A percentile compares a stretch with the other conserved stretches of the same genome.
These are phyloP conservation scores for Pestalotiopsis sp. DNA, from an alignment of 2,329 filamentous ascomycete genomes.

Conservation along the genomic window DNA sequence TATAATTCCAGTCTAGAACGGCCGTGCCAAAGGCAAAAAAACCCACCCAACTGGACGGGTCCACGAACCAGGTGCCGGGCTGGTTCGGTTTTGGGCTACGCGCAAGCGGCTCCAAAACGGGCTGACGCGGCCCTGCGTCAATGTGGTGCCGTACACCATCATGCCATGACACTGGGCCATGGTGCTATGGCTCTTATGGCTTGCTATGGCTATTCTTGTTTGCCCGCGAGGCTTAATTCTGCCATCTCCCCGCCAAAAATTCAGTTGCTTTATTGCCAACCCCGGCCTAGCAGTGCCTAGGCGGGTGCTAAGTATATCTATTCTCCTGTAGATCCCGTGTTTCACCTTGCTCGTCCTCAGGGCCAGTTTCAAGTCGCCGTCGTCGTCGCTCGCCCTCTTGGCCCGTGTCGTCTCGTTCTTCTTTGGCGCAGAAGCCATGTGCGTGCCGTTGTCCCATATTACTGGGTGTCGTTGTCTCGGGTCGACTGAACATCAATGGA, in stretches of 20 bases:
- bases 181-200: no score
- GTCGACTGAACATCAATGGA: neutral
- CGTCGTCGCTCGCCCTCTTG: neutral
- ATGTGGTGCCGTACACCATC: neutral
- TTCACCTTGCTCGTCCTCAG: neutral
- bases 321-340: conserved; percentile 5
- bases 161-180: neutral
- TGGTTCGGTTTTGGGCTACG: conserved; percentile 3
- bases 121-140: conserved; percentile 9
- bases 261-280: neutral
- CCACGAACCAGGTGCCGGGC: conserved; percentile 2
- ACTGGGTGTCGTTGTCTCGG: neutral
- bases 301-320: neutral
- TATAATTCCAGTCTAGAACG: neutral
- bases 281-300: neutral
- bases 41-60: neutral
- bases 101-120: neutral
- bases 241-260: neutral
- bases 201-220: conserved; percentile 2
- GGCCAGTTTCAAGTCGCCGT: neutral
- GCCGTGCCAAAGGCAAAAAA: neutral
- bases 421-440: neutral
- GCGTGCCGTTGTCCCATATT: neutral
- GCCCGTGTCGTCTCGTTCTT: neutral
- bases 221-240: neutral